phyloP scores from a whole-genome alignment of 2,329 filamentous ascomycete species.

The Trichoderma atrobrunneum region DNA sequence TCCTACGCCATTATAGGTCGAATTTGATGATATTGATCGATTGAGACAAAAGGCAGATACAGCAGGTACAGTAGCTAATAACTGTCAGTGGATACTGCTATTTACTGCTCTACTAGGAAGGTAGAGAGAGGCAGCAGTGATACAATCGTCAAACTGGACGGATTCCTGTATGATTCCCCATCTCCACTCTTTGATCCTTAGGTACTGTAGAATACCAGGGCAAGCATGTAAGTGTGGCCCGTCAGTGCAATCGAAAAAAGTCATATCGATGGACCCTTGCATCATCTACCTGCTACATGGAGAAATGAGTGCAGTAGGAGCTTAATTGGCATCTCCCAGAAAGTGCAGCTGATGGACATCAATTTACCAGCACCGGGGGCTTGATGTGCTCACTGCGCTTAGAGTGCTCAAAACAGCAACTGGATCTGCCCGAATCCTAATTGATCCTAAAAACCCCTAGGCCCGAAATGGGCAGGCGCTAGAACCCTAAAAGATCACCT shows the following conservation, averaged over 20 bases:
- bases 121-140: not conserved
- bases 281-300: not conserved
- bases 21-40: not conserved
- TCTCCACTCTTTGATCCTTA: not conserved
- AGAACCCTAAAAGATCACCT: not conserved
- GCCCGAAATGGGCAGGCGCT: not conserved
- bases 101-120: not conserved
- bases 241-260: not conserved
- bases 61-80: not conserved
- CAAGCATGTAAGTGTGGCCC: not conserved
- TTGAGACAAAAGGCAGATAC: not conserved
- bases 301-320: not conserved
- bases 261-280: not conserved
- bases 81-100: not conserved
- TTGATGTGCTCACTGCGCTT: not conserved
- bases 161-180: not conserved
- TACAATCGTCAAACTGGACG: not conserved
- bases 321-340: not conserved
- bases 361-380: not conserved
- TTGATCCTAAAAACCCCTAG: not conserved
- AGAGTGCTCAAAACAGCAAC: not conserved
- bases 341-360: not conserved
- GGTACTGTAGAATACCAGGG: not conserved
- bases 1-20: not conserved
- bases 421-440: not conserved